Conservation (phyloP, 345 rosid species). For the Boechera divaricarpa region DNA sequence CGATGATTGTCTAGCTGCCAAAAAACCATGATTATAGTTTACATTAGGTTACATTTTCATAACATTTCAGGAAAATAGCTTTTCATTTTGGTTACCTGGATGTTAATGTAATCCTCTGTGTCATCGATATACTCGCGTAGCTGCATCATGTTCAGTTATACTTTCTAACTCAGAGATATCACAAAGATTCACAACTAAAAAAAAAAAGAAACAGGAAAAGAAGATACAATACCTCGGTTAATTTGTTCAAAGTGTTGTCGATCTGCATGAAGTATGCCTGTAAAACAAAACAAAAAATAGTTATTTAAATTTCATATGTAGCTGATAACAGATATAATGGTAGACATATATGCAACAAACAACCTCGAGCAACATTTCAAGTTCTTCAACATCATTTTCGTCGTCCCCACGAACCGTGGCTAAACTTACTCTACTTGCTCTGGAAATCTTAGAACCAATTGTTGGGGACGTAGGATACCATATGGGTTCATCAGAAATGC, state of each 20-base stretch:
- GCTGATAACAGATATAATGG: not conserved
- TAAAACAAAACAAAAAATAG: constrained; percentile 18
- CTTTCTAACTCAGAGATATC: not conserved
- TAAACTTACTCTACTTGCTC: constrained; percentile 86
- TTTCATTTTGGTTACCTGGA: constrained; percentile 62
- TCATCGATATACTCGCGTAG: constrained; percentile 92
- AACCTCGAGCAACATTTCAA: constrained; percentile 98
- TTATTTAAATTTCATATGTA: constrained; percentile 4
- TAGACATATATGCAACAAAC: not conserved
- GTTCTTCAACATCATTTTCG: constrained; percentile 94
- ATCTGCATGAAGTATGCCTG: constrained; percentile 93
- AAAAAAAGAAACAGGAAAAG: not conserved
- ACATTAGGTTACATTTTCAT: not conserved
- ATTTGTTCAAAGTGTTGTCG: constrained; percentile 84
- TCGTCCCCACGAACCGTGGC: constrained; percentile 83
- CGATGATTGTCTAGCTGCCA: constrained; percentile 93
- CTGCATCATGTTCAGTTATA: constrained; percentile 54
- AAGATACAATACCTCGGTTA: constrained; percentile 60
- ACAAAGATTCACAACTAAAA: constrained; percentile 14
- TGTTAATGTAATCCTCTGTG: constrained; percentile 95
- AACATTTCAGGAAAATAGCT: not conserved
- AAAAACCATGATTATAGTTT: not conserved
- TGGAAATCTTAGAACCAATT: constrained; percentile 84
- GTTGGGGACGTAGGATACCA: constrained; percentile 88
- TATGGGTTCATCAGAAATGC: constrained; percentile 72